These are phyloP conservation scores for Phytophthora fragariae DNA, from an alignment of 352 stramenopile genomes.

Conservation along the genomic window DNA sequence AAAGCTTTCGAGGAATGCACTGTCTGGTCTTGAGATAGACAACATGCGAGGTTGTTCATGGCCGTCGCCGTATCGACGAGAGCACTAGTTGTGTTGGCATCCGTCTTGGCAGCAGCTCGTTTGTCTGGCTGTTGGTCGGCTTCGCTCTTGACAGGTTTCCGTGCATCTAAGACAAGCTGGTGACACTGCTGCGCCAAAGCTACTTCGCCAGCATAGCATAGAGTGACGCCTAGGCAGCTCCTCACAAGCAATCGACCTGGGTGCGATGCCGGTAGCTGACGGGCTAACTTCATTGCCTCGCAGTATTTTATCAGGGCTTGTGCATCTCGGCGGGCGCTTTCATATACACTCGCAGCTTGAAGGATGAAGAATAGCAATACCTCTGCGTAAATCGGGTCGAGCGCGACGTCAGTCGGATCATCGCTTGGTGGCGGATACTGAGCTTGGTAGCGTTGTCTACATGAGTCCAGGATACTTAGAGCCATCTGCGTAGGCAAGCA, in stretches of 20 bases:
- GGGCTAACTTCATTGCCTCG: conserved; percentile 56
- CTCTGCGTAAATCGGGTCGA: conserved; percentile 37
- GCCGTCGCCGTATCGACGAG: conserved; percentile 70
- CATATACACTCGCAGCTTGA: conserved; percentile 58
- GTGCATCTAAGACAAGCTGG: conserved; percentile 54
- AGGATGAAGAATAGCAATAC: conserved; percentile 62
- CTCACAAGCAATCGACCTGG: conserved; percentile 47
- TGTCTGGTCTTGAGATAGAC: conserved; percentile 60
- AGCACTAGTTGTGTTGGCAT: background rate
- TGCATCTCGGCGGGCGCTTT: conserved; percentile 61
- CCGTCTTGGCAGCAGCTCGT: conserved; percentile 10
- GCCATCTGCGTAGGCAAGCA: conserved; percentile 58
- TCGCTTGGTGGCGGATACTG: conserved; percentile 11
- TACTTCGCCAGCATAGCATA: conserved; percentile 68
- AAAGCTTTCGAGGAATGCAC: conserved; percentile 38
- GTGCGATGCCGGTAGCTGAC: conserved; percentile 45
- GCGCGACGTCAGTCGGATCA: background rate
- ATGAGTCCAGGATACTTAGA: conserved; percentile 55
- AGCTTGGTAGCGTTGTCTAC: conserved; percentile 45
- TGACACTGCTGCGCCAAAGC: conserved; percentile 61
- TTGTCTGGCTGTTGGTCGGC: conserved; percentile 12
- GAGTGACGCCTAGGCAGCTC: conserved; percentile 59
- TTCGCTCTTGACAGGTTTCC: conserved; percentile 36
- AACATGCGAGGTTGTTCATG: conserved; percentile 84
- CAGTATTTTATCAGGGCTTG: conserved; percentile 57